Percentiles rank a stretch among this genome's conserved stretches.
phyloP scores from a whole-genome alignment of 768 basidiomycete species.

The Auriscalpium vulgare region DNA sequence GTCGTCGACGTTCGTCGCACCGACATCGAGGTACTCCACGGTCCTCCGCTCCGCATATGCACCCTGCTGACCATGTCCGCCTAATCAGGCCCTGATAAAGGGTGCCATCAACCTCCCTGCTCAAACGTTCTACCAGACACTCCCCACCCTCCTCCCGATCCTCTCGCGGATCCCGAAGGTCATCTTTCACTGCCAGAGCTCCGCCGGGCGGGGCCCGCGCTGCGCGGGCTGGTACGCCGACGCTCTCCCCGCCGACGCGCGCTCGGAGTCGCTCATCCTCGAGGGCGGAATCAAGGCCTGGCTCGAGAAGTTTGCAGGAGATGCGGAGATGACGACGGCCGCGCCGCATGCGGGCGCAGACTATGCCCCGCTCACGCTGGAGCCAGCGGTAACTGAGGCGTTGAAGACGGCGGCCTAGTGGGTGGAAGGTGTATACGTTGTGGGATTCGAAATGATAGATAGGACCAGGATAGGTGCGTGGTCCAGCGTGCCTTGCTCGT shows the following conservation, averaged over 20 bases:
- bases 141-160: constrained; percentile 24
- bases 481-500: too few relatives aligned
- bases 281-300: constrained; percentile 20
- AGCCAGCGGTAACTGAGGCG: background rate
- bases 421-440: background rate
- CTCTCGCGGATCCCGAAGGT: constrained; percentile 20
- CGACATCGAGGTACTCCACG: constrained; percentile 27
- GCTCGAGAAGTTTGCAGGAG: constrained; percentile 13
- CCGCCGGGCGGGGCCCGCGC: constrained; percentile 15
- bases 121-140: constrained; percentile 32
- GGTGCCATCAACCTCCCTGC: constrained; percentile 37
- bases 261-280: constrained; percentile 13
- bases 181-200: constrained; percentile 20
- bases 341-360: background rate
- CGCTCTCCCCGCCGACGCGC: constrained; percentile 11
- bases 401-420: background rate
- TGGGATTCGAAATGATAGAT: too few relatives aligned
- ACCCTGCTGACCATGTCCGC: background rate
- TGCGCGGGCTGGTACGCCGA: constrained; percentile 20
- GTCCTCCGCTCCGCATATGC: background rate
- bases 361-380: background rate
- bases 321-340: background rate
- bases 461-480: too few relatives aligned
- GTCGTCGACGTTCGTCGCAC: constrained; percentile 31
- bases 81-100: constrained; percentile 21